phyloP scores from a whole-genome alignment of 495 filamentous ascomycete species.

The Astrocystis sublimbata region DNA sequence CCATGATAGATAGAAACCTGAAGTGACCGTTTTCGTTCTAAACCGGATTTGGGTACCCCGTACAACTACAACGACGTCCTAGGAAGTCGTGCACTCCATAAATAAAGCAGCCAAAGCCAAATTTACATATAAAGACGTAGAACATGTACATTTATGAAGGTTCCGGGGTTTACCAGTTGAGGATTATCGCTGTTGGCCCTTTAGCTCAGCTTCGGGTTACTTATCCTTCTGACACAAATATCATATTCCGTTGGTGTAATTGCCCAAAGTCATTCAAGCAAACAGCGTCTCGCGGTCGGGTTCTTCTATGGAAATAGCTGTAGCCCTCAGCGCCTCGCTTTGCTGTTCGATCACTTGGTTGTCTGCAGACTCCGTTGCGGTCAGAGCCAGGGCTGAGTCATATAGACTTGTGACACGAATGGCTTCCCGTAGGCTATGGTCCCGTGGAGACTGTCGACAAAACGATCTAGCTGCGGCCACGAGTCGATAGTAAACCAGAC shows the following conservation, averaged over 20 bases:
- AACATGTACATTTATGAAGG: no score
- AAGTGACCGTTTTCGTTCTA: no score
- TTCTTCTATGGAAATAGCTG: neutral
- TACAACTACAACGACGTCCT: no score
- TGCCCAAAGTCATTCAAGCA: neutral
- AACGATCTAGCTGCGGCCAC: neutral
- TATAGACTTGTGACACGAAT: neutral
- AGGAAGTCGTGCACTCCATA: no score
- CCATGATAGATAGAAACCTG: no score
- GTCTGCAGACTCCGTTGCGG: neutral
- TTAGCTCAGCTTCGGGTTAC: no score
- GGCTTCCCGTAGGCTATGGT: neutral
- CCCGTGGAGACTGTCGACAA: neutral
- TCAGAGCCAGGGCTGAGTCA: neutral
- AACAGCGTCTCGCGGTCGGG: neutral
- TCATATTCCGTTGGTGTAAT: neutral
- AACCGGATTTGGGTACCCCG: no score
- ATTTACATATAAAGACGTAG: no score
- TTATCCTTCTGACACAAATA: no score
- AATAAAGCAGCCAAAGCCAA: no score
- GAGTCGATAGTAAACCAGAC: neutral
- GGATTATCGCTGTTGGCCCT: no score
- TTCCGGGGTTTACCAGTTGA: no score
- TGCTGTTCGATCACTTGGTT: neutral
- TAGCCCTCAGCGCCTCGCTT: neutral